phyloP scores from a whole-genome alignment of 495 filamentous ascomycete species.

The Lophiotrema nucula region DNA sequence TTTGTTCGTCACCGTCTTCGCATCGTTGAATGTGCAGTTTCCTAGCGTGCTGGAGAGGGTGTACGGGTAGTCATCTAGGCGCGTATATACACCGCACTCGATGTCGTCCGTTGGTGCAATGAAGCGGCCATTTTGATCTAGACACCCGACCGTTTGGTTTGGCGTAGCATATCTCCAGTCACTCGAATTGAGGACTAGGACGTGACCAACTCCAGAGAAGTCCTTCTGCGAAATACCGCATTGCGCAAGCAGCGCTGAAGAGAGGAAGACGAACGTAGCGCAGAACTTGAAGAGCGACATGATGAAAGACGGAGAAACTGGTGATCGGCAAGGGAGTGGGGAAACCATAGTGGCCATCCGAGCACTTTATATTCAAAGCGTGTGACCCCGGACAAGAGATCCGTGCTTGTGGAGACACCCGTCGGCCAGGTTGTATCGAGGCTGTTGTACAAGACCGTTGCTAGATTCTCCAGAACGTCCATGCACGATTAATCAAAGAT shows the following conservation, averaged over 20 bases:
- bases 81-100: conserved; percentile 17
- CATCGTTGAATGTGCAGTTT: conserved; percentile 25
- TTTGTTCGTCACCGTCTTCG: conserved; percentile 13
- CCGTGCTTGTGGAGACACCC: not conserved
- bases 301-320: too few relatives aligned
- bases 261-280: not conserved
- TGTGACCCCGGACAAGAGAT: not conserved
- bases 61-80: conserved; percentile 14
- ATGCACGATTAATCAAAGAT: too few relatives aligned
- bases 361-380: not conserved
- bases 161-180: conserved; percentile 19
- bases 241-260: conserved; percentile 6
- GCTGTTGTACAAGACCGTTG: not conserved
- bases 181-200: conserved; percentile 21
- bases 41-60: conserved; percentile 11
- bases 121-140: conserved; percentile 12
- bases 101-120: not conserved
- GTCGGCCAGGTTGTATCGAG: not conserved
- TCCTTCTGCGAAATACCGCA: conserved; percentile 7
- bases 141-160: conserved; percentile 17
- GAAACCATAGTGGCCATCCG: not conserved
- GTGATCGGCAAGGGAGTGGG: not conserved
- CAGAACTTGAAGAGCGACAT: conserved; percentile 9
- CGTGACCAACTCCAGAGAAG: conserved; percentile 21
- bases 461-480: too few relatives aligned